These are phyloP conservation scores for Linnemannia exigua DNA, from an alignment of 192 early-diverging fungal genomes.

Conservation along the genomic window DNA sequence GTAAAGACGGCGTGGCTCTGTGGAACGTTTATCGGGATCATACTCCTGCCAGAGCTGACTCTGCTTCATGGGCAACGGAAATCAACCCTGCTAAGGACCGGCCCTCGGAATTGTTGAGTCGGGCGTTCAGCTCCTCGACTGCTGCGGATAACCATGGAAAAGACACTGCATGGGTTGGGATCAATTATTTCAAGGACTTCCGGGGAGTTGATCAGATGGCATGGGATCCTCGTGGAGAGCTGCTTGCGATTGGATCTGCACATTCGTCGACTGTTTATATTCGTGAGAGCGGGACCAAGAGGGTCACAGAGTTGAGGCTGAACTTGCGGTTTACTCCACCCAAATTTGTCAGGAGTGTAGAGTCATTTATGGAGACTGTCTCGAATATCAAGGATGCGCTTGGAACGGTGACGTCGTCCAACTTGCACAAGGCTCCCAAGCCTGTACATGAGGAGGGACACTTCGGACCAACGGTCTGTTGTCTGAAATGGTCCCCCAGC, in stretches of 20 bases:
- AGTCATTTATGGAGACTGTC: conserved; percentile 23
- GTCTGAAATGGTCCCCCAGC: conserved; percentile 38
- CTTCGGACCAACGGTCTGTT: conserved; percentile 27
- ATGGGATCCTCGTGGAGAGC: conserved; percentile 51
- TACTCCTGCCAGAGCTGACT: neutral
- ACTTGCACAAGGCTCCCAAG: neutral
- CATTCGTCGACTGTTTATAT: conserved; percentile 47
- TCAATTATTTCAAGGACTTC: conserved; percentile 15
- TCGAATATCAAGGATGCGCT: conserved; percentile 30
- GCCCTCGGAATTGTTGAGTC: conserved; percentile 28
- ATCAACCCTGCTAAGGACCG: conserved; percentile 16
- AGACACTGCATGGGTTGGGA: conserved; percentile 37
- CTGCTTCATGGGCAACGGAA: conserved; percentile 6
- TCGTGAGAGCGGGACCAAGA: conserved; percentile 17
- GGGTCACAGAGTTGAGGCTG: conserved; percentile 30
- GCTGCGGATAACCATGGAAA: conserved; percentile 21
- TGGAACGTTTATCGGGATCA: conserved; percentile 48
- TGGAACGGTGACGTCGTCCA: neutral
- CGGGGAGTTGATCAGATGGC: conserved; percentile 28
- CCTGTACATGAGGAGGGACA: conserved; percentile 24
- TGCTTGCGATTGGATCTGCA: conserved; percentile 35
- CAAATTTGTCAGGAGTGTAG: neutral
- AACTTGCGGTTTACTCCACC: conserved; percentile 19
- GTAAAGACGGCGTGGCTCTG: conserved; percentile 29
- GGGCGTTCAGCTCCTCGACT: neutral